Evolutionary conservation across 1,284 basidiomycete species (phyloP).

Genomic region (Rhodotorula mucilaginosa): DNA sequence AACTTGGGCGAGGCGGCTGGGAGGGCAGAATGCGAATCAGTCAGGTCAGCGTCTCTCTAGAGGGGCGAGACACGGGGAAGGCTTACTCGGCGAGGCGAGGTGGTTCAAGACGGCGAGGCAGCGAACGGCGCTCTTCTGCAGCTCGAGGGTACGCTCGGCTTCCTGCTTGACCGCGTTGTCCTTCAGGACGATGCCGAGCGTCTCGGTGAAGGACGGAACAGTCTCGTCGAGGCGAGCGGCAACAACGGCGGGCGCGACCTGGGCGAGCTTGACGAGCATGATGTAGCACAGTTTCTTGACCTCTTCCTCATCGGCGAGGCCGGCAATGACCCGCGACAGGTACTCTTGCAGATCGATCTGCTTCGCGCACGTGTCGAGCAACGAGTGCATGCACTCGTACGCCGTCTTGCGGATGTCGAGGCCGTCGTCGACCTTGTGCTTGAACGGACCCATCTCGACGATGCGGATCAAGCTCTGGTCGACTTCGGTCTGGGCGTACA

Average conservation of each 20-base stretch:
- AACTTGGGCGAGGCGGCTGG: constrained; percentile 32
- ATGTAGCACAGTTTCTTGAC: constrained; percentile 96
- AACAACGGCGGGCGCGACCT: constrained; percentile 76
- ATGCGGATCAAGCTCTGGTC: constrained; percentile 75
- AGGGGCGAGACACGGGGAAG: neutral
- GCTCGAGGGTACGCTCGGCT: constrained; percentile 71
- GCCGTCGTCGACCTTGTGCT: constrained; percentile 89
- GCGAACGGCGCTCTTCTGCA: constrained; percentile 50
- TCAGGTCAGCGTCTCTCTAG: neutral
- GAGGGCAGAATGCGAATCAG: neutral
- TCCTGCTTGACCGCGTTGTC: constrained; percentile 94
- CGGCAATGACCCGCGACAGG: constrained; percentile 74
- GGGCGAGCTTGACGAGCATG: constrained; percentile 85
- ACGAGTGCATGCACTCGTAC: constrained; percentile 94
- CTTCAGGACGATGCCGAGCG: constrained; percentile 66
- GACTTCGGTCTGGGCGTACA: constrained; percentile 81
- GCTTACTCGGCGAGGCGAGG: constrained; percentile 14
- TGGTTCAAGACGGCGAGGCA: constrained; percentile 32
- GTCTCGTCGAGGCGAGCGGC: constrained; percentile 70
- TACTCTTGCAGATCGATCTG: constrained; percentile 84
- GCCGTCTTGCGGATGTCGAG: constrained; percentile 84
- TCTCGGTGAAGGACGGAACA: constrained; percentile 73
- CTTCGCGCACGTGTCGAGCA: constrained; percentile 83
- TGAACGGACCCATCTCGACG: constrained; percentile 98
- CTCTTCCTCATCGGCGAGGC: constrained; percentile 87